Evolutionary conservation across 1,139 yeast genomes (phyloP).

Genomic region (Entelexis paramagnoliae): DNA sequence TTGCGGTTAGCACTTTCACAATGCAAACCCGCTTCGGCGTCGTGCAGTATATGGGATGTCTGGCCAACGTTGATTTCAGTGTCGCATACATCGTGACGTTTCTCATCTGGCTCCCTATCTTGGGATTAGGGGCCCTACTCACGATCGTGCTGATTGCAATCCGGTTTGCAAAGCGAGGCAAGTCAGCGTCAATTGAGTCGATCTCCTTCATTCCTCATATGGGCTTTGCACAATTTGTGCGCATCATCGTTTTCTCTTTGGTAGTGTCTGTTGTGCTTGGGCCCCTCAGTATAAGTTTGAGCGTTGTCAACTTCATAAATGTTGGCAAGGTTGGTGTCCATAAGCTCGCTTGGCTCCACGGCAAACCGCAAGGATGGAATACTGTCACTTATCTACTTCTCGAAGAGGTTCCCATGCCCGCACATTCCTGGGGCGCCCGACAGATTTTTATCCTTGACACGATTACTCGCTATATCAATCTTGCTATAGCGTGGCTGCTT

Average conservation of each 20-base stretch:
- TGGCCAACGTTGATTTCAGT: slow-evolving; percentile 8
- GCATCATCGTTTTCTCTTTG: slow-evolving; percentile 17
- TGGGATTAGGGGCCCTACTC: slow-evolving; percentile 13
- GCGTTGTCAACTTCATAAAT: slow-evolving; percentile 15
- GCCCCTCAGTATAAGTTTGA: slow-evolving; percentile 17
- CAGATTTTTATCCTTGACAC: slow-evolving; percentile 6
- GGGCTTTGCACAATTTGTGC: slow-evolving; percentile 21
- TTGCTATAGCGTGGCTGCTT: slow-evolving; percentile 20
- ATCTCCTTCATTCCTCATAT: slow-evolving; percentile 22
- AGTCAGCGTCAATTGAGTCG: slow-evolving; percentile 17
- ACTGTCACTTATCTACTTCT: neutral
- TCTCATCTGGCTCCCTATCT: slow-evolving; percentile 18
- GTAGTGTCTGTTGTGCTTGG: slow-evolving; percentile 16
- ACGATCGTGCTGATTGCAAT: slow-evolving; percentile 9
- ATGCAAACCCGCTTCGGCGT: slow-evolving; percentile 18
- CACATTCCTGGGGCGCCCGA: neutral
- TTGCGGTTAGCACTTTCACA: slow-evolving; percentile 19
- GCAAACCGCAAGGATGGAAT: slow-evolving; percentile 23
- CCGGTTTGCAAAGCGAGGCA: slow-evolving; percentile 20
- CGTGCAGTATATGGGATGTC: slow-evolving; percentile 22
- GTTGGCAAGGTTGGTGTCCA: slow-evolving; percentile 7
- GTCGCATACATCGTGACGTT: slow-evolving; percentile 16
- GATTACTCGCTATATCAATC: slow-evolving; percentile 16
- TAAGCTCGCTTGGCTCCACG: slow-evolving; percentile 23
- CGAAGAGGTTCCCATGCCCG: neutral